Percentiles rank a stretch among this genome's conserved stretches.
Evolutionary conservation across 495 filamentous ascomycete species (phyloP).

Genomic region (Parathielavia appendiculata): DNA sequence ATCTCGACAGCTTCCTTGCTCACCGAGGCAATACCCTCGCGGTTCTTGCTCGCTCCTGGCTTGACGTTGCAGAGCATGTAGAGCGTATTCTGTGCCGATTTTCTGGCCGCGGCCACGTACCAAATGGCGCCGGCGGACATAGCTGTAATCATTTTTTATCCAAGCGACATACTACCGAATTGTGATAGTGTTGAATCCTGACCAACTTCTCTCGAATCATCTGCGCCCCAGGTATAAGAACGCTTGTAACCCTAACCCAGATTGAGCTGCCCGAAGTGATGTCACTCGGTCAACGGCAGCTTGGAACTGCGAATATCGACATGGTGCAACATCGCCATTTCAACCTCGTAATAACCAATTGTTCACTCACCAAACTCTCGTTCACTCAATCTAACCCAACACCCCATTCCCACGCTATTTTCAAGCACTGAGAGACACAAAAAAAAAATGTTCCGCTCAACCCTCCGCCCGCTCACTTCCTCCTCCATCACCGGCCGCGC

Average conservation of each 20-base stretch:
- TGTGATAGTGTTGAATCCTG: too few relatives aligned
- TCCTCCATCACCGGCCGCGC: neutral
- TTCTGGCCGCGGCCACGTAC: constrained; percentile 31
- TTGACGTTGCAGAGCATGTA: constrained; percentile 58
- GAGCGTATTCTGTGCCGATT: constrained; percentile 37
- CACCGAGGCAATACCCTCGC: constrained; percentile 53
- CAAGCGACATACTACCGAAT: too few relatives aligned
- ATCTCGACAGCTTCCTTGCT: constrained; percentile 53
- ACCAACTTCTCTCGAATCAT: too few relatives aligned
- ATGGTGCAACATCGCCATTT: constrained; percentile 1
- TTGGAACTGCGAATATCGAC: neutral
- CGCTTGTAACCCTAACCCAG: neutral
- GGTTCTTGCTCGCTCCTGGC: constrained; percentile 55
- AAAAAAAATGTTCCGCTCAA: constrained; percentile 5
- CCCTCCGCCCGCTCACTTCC: constrained; percentile 4
- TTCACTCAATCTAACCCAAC: neutral
- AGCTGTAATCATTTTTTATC: neutral
- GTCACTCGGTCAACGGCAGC: neutral
- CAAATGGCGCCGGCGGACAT: constrained; percentile 25
- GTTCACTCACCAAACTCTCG: neutral
- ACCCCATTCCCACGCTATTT: too few relatives aligned
- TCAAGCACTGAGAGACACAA: too few relatives aligned
- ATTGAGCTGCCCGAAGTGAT: neutral
- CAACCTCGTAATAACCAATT: neutral
- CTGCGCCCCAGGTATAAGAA: too few relatives aligned